Conservation (phyloP, 805 yeast species). For the Dipodascopsis uninucleata region DNA sequence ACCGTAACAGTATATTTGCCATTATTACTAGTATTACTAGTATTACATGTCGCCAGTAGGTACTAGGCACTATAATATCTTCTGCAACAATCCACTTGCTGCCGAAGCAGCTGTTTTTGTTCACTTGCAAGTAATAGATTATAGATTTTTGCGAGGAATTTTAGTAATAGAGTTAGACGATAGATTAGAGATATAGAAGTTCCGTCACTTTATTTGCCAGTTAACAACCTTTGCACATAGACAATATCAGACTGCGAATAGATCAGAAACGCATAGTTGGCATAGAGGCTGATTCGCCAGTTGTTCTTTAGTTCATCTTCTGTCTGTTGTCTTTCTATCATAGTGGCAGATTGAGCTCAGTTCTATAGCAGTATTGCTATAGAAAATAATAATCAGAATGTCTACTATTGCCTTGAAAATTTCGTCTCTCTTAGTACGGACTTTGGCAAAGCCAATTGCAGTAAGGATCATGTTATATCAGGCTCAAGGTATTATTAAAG, state of each 20-base stretch:
- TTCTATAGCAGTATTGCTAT: conserved; percentile 3
- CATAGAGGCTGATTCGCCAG: not conserved
- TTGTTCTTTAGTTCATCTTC: not conserved
- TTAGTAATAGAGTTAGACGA: too few relatives aligned
- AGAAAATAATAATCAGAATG: conserved; percentile 42
- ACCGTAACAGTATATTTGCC: too few relatives aligned
- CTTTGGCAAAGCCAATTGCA: conserved; percentile 77
- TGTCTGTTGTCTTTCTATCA: not conserved
- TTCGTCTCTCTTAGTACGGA: conserved; percentile 65
- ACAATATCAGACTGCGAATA: not conserved
- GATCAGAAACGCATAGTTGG: conserved; percentile 5
- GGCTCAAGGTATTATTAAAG: not conserved
- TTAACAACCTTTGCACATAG: conserved; percentile 1
- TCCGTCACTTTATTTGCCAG: not conserved
- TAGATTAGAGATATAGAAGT: too few relatives aligned
- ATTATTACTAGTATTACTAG: too few relatives aligned
- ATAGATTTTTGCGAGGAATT: too few relatives aligned
- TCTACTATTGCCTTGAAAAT: conserved; percentile 74
- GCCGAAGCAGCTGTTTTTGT: too few relatives aligned
- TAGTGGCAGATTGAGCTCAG: not conserved
- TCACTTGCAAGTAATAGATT: too few relatives aligned
- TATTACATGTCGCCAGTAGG: too few relatives aligned
- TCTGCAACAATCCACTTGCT: too few relatives aligned
- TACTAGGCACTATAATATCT: too few relatives aligned
- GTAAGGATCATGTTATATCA: conserved; percentile 32